Evolutionary conservation across 257 asterid genomes (phyloP).

Genomic region (Galeopsis tetrahit): DNA sequence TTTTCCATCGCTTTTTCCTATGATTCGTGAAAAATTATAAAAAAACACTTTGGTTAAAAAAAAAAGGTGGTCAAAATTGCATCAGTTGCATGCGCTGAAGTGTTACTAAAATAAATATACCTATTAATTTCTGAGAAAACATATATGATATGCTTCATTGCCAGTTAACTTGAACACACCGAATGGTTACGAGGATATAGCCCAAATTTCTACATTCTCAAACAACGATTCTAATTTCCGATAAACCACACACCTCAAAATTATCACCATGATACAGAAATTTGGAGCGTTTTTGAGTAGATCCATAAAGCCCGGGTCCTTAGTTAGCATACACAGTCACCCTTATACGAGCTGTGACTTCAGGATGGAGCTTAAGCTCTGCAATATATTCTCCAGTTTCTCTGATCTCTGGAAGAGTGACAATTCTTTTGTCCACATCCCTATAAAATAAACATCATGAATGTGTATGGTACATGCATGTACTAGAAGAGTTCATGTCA

Average conservation of each 20-base stretch:
- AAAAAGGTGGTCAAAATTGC: too few relatives aligned
- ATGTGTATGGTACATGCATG: conserved; percentile 30
- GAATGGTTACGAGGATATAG: not conserved
- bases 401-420: conserved; percentile 90
- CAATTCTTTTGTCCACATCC: conserved; percentile 91
- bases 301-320: conserved; percentile 32
- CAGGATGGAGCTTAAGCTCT: conserved; percentile 90
- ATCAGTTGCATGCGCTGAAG: too few relatives aligned
- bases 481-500: conserved; percentile 5
- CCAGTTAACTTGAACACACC: conserved; percentile 1
- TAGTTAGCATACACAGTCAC: conserved; percentile 71
- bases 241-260: conserved; percentile 36
- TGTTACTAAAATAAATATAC: not conserved
- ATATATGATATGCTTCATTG: conserved; percentile 5
- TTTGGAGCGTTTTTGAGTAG: conserved; percentile 26
- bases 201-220: not conserved
- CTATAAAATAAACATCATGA: conserved; percentile 39
- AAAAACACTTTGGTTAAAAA: too few relatives aligned
- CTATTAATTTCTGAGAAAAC: not conserved
- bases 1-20: too few relatives aligned
- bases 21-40: too few relatives aligned
- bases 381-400: conserved; percentile 95
- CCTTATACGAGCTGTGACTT: conserved; percentile 81
- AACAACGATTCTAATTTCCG: conserved; percentile 11
- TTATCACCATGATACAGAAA: conserved; percentile 18